Base-by-base conservation (phyloP, 2,329 filamentous ascomycete species). In the Ascochyta fabae region DNA sequence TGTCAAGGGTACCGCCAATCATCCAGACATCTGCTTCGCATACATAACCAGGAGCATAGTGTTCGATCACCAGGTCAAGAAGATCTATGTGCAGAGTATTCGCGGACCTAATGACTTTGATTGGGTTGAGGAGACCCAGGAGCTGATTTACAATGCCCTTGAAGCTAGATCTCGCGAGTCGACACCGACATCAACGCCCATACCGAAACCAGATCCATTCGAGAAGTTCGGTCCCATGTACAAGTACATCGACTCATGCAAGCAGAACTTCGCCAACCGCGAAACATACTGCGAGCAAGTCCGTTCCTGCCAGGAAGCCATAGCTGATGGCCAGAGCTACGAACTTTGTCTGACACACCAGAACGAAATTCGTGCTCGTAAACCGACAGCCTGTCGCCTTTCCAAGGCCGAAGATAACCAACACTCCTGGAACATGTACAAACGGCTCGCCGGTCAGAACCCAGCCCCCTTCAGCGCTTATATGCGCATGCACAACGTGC, bases 391-490 rank as follows among this genome's bases (percentile, higher is more conserved):
- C 19, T 68, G 68, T 50, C 60, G 56, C 22, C 62, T 66, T 3
- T 67, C 64, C 71, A 19, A 77, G 63, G 36, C 72, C 59, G 61
- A 71, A 36, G 62, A 42, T 70, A 75, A 62, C 55, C 66, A 67
- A 29, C 66, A 71, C 12, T 78, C 60, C 63, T 96, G 91, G 90
- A 75, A 83, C 5, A 80, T 96, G 26, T 96, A 93, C 78, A 84
- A 84, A 40, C 81, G 84, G 2, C 83, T 96, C 1, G 86, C 89
- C 31, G 77, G 79, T 4, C 83, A 85, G 41, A 95, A 96, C 56
- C 90, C 92, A 0, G 91, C 92, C 0, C 90, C 92, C 0, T 96
- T 96, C 76, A 90, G 90, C 23, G 92, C 91, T 0, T 96, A 90
- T 71, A 79, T 96, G 53, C 86, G 86, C 10, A 83, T 97, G 15